Evolutionary conservation across 2,329 filamentous ascomycete genomes (phyloP).

Genomic region (Pseudodiploospora longispora): DNA sequence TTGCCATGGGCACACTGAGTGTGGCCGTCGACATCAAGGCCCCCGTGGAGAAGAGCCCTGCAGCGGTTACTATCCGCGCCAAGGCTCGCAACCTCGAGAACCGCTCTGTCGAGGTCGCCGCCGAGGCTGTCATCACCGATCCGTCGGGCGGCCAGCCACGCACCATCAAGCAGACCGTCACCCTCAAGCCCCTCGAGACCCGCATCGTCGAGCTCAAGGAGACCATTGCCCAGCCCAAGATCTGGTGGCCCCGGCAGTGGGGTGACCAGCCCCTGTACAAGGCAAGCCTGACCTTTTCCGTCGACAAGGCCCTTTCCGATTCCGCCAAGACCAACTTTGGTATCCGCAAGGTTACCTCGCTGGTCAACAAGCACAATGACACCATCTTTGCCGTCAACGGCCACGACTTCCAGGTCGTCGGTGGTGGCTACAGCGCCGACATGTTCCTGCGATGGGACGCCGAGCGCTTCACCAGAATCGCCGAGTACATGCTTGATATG

Average conservation of each 20-base stretch:
- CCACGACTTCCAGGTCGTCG: conserved; percentile 50
- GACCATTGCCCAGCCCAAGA: conserved; percentile 33
- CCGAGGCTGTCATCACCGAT: conserved; percentile 26
- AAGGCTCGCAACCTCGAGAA: conserved; percentile 33
- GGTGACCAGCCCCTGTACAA: conserved; percentile 46
- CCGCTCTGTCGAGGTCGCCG: conserved; percentile 27
- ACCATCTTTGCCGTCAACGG: conserved; percentile 49
- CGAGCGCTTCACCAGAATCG: conserved; percentile 38
- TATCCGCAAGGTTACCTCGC: conserved; percentile 34
- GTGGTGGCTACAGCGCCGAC: conserved; percentile 52
- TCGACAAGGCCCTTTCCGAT: conserved; percentile 22
- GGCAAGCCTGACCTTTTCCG: conserved; percentile 20
- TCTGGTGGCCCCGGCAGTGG: conserved; percentile 58
- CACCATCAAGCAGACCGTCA: conserved; percentile 24
- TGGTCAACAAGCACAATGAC: conserved; percentile 44
- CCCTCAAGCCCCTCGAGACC: conserved; percentile 28
- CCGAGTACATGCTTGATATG: conserved; percentile 48
- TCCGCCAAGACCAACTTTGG: conserved; percentile 18
- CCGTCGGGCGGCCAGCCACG: conserved; percentile 16
- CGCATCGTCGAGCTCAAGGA: conserved; percentile 27
- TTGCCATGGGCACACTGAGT: conserved; percentile 36
- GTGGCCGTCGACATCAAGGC: conserved; percentile 34
- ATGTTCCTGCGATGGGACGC: conserved; percentile 52
- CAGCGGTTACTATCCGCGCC: conserved; percentile 29
- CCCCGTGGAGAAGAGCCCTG: conserved; percentile 15